phyloP scores from a whole-genome alignment of 2,329 filamentous ascomycete genomes.

The Canariomyces notabilis region DNA sequence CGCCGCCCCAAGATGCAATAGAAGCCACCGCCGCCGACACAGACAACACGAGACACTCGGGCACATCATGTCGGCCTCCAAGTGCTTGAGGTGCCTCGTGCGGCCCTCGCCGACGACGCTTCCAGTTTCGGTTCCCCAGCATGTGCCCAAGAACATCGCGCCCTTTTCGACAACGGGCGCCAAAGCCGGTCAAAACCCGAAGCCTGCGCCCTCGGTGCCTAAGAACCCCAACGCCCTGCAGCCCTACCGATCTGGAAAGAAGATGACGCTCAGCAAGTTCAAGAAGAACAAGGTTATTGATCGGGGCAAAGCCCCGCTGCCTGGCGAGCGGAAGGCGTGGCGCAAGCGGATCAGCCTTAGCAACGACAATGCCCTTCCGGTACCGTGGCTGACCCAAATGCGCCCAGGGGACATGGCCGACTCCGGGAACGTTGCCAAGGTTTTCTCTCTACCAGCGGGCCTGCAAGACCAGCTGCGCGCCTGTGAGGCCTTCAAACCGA shows the following conservation, averaged over 20 bases:
- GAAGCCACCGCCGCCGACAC: slow-evolving; percentile 10
- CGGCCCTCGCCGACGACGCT: slow-evolving; percentile 34
- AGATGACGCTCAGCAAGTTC: slow-evolving; percentile 34
- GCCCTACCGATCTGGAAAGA: slow-evolving; percentile 36
- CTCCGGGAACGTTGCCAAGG: slow-evolving; percentile 54
- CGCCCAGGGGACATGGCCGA: slow-evolving; percentile 49
- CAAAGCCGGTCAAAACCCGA: no score
- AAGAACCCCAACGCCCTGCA: background rate
- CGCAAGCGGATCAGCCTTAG: slow-evolving; percentile 86
- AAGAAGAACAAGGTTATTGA: slow-evolving; percentile 46
- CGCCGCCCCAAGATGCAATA: slow-evolving; percentile 23
- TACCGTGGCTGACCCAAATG: slow-evolving; percentile 62
- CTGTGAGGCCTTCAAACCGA: slow-evolving; percentile 86
- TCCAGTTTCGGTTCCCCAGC: slow-evolving; percentile 7
- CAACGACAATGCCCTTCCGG: slow-evolving; percentile 86
- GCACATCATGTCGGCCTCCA: slow-evolving; percentile 48
- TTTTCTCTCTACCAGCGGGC: slow-evolving; percentile 63
- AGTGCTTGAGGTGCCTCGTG: slow-evolving; percentile 55
- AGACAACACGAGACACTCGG: slow-evolving; percentile 9
- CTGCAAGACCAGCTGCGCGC: slow-evolving; percentile 75
- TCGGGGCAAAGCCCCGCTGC: slow-evolving; percentile 52
- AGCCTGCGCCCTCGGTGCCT: no score
- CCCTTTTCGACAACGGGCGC: slow-evolving; percentile 41
- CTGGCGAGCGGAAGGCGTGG: slow-evolving; percentile 80
- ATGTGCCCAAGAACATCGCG: slow-evolving; percentile 25